These are phyloP conservation scores for Obelidium mucronatum DNA, from an alignment of 192 early-diverging fungal genomes.

Conservation along the genomic window DNA sequence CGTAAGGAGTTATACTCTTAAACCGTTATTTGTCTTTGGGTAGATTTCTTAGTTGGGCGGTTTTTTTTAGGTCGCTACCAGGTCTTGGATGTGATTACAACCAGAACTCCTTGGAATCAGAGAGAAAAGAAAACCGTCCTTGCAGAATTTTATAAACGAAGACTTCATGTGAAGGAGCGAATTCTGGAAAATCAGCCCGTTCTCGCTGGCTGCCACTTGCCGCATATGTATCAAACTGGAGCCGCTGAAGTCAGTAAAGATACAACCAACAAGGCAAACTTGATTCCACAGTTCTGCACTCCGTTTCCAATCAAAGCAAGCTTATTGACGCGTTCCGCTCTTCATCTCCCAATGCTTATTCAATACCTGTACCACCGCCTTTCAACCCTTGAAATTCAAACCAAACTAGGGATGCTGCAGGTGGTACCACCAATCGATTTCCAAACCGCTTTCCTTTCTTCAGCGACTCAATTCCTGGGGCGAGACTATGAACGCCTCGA, in stretches of 20 bases:
- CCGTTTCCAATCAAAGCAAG: slow-evolving; percentile 41
- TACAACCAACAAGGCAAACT: not conserved
- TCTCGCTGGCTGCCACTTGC: slow-evolving; percentile 39
- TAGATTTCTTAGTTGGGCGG: too few species aligned
- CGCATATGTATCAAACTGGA: slow-evolving; percentile 41
- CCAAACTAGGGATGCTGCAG: slow-evolving; percentile 18
- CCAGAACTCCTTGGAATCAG: slow-evolving; percentile 31
- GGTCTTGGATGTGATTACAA: slow-evolving; percentile 29
- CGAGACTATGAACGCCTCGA: slow-evolving; percentile 89
- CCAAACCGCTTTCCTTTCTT: slow-evolving; percentile 72
- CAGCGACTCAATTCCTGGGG: slow-evolving; percentile 65
- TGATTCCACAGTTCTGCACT: slow-evolving; percentile 52
- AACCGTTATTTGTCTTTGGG: too few species aligned
- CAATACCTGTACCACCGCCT: slow-evolving; percentile 46
- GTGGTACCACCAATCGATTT: slow-evolving; percentile 20
- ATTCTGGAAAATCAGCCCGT: slow-evolving; percentile 43
- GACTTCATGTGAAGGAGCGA: slow-evolving; percentile 36
- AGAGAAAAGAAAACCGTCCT: slow-evolving; percentile 24
- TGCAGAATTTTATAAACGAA: slow-evolving; percentile 41
- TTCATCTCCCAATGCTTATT: slow-evolving; percentile 45
- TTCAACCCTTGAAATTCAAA: slow-evolving; percentile 42
- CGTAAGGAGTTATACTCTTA: too few species aligned
- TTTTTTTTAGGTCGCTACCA: too few species aligned
- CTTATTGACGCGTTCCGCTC: slow-evolving; percentile 23
- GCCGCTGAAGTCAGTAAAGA: not conserved